Evolutionary conservation across 1,284 basidiomycete species (phyloP).

Genomic region (Ganoderma leucocontextum): DNA sequence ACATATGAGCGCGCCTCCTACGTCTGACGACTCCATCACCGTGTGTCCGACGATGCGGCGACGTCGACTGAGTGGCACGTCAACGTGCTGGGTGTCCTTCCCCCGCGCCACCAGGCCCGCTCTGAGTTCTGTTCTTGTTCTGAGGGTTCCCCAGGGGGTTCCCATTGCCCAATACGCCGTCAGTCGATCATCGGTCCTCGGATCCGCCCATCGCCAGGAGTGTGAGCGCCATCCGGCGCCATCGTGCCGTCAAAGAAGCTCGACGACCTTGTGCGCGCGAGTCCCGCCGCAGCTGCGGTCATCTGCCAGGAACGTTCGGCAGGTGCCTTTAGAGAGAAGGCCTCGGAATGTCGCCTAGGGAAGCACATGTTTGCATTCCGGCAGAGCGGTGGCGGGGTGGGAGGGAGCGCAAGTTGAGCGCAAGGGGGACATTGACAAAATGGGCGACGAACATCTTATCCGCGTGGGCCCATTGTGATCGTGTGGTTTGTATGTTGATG

Average conservation of each 20-base stretch:
- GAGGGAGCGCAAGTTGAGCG: background rate
- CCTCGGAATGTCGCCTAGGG: background rate
- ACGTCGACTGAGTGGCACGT: background rate
- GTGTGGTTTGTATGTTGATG: background rate
- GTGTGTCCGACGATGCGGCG: background rate
- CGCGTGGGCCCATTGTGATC: background rate
- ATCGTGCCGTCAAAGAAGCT: background rate
- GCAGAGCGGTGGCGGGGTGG: constrained; percentile 15
- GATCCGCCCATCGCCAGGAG: background rate
- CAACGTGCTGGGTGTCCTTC: background rate
- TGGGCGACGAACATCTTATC: constrained; percentile 1
- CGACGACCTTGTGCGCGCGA: background rate
- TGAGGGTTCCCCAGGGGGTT: background rate
- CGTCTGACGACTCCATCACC: background rate
- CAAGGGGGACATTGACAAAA: constrained; percentile 12
- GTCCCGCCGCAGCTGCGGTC: background rate
- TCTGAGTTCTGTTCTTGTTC: background rate
- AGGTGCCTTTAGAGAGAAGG: background rate
- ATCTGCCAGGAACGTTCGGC: constrained; percentile 1
- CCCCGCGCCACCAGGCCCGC: background rate
- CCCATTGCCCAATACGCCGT: constrained; percentile 4
- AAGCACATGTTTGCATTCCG: constrained; percentile 1
- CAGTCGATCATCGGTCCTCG: constrained; percentile 16
- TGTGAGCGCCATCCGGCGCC: background rate
- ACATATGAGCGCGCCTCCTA: background rate